Evolutionary conservation across 257 asterid genomes (phyloP), one percentile per base, ranked within the genome.

Genomic region (Mitragyna speciosa): DNA sequence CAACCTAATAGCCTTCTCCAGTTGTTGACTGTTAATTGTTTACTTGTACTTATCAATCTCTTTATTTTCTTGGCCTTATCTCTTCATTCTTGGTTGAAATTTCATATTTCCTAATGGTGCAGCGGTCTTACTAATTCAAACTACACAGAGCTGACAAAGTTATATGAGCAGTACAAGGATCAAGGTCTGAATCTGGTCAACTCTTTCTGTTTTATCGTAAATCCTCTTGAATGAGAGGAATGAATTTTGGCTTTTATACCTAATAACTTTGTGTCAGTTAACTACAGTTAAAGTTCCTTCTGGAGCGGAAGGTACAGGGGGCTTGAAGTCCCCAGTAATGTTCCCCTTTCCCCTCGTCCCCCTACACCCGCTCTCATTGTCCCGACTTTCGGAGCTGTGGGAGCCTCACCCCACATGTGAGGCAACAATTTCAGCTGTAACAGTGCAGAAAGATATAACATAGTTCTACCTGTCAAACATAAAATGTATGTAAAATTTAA

Each of bases 121-220:
- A 95, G 98, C 87, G 97, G 98, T 39, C 91, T 95, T 76, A 79
- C 98, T 78, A 86, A 90, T 82, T 88, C 98, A 14, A 95, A 95
- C 78, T 93, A 93, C 89, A 84, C 93, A 0, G 98, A 93, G 86
- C 59, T 95, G 89, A 83, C 92, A 0, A 80, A 87, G 82, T 11
- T 95, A n/a, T 93, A 95, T 49, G 85, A 89, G 67, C 86, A 88
- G 68, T 92, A 93, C 87, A 95, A 90, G 93, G 91, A 88, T 78
- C 86, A 91, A 93, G 98, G 98, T 92, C 36, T 70, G 87, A 56
- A 20, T 51, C n/a, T 20, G 11, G 56, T 20, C 36, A 64, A 6
- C 12, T 63, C 31, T 33, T 45, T 56, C n/a, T 59, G 45, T 7
- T 71, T 36, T 11, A 65, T 19, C 9, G 20, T 61, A 30, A n/a